Conservation (phyloP, 345 rosid species). For the Eucalyptus regnans region DNA sequence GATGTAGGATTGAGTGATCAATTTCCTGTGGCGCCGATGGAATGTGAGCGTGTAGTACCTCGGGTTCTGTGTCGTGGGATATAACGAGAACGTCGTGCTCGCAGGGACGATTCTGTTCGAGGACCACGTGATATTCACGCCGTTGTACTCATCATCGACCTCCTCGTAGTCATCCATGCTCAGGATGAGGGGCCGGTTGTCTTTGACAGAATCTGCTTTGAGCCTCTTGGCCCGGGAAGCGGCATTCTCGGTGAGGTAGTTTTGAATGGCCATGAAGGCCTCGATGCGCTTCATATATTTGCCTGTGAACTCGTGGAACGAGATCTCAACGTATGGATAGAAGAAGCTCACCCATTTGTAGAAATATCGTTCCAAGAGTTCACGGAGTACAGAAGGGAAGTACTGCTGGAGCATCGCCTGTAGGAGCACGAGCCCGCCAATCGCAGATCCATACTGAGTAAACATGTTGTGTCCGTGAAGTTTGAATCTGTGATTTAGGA, state of each 20-base stretch:
- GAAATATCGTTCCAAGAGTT: background rate
- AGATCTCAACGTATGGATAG: background rate
- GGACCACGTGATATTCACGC: constrained; percentile 1
- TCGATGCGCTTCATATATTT: background rate
- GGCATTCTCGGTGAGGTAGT: constrained; percentile 1
- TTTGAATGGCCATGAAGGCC: background rate
- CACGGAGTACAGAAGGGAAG: background rate
- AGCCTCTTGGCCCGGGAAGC: background rate
- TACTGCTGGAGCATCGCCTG: background rate
- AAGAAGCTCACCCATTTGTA: background rate
- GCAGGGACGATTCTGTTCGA: background rate
- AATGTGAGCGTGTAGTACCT: background rate
- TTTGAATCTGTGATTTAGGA: background rate
- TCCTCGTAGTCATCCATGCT: constrained; percentile 4
- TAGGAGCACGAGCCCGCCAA: background rate
- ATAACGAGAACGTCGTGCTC: background rate
- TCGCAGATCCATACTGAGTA: background rate
- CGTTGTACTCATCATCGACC: background rate
- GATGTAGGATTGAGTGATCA: background rate
- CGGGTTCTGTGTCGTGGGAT: background rate
- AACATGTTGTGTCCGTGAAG: background rate
- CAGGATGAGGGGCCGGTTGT: background rate
- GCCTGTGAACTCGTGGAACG: background rate
- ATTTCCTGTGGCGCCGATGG: background rate
- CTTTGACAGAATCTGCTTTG: background rate